Evolutionary conservation across 495 filamentous ascomycete genomes (phyloP), one percentile per base, ranked within the genome.

Genomic region (Aspergillus sclerotioniger): DNA sequence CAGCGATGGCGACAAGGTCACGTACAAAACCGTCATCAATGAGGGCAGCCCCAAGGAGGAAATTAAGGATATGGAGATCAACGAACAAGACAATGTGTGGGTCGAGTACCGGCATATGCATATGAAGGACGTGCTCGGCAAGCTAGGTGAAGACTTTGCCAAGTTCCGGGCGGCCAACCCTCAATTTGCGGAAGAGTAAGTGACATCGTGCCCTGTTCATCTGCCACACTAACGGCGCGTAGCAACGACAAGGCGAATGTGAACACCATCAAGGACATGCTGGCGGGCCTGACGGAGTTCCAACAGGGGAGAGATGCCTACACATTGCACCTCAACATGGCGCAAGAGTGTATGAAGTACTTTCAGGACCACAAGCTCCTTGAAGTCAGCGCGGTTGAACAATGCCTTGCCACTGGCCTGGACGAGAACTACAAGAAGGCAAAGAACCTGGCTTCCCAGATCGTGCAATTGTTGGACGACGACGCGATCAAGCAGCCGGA

Each of bases 61-160:
- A 61, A 79, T 86, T 51, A 97, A 96, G 71, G 92, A 97, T 15
- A 88, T 96, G 81, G 89, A 92, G 57, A 88, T 98, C 49, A 78
- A 78, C 31, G 94, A 98, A 44, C 86, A 91, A 49, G 94, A 98
- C 69, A 87, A 84, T 61, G 86, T 98, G 29, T 98, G 94, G 94
- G 84, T 96, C 15, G 87, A 90, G 53, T 96, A 96, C 61, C 81
- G 95, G 48, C 94, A 98, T 71, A 79, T 87, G 56, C 94, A 98
- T 68, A 98, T 98, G 95, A 96, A 94, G 69, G 94, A 98, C 69
- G 93, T 96, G 9, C 90, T 98, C 61, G 91, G 90, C 59, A 96
- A 90, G 71, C 76, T 98, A 54, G 94, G 92, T 78, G 81, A 84
- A 37, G 95, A 98, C 64, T 98, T 98, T 61, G 83, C 91, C 58